These are phyloP conservation scores for Prunus yedoensis DNA, from an alignment of 331 rosid species.

Conservation along the genomic window DNA sequence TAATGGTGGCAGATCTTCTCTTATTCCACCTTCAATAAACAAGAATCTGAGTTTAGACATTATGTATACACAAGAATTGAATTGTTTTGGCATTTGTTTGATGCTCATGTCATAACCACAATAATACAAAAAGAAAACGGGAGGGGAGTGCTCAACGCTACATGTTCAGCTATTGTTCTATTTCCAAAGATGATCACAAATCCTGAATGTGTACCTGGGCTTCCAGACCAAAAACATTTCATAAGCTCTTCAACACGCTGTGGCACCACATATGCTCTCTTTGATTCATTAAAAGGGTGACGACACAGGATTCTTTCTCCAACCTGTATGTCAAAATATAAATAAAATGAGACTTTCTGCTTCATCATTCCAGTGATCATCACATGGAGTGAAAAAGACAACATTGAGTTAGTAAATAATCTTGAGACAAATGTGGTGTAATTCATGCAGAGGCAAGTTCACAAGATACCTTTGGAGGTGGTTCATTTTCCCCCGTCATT, in stretches of 20 bases:
- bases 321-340: constrained; percentile 52
- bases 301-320: constrained; percentile 93
- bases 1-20: constrained; percentile 66
- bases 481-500: constrained; percentile 92
- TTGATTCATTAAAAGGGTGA: constrained; percentile 97
- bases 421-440: neutral
- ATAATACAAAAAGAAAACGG: neutral
- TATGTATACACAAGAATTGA: neutral
- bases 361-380: constrained; percentile 5
- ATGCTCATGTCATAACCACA: neutral
- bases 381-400: neutral
- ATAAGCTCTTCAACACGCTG: constrained; percentile 90
- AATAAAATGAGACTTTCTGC: constrained; percentile 1
- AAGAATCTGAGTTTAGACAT: constrained; percentile 12
- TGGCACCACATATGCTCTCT: constrained; percentile 98
- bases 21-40: constrained; percentile 42
- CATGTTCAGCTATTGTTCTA: neutral
- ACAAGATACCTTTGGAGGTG: constrained; percentile 80
- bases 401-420: neutral
- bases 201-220: constrained; percentile 56
- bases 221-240: constrained; percentile 87
- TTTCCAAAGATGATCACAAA: constrained; percentile 6
- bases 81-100: neutral
- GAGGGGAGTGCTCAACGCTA: neutral
- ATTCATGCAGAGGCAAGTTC: constrained; percentile 7